phyloP scores from a whole-genome alignment of 2,329 filamentous ascomycete genomes.

The Paracoccidioides lutzii region DNA sequence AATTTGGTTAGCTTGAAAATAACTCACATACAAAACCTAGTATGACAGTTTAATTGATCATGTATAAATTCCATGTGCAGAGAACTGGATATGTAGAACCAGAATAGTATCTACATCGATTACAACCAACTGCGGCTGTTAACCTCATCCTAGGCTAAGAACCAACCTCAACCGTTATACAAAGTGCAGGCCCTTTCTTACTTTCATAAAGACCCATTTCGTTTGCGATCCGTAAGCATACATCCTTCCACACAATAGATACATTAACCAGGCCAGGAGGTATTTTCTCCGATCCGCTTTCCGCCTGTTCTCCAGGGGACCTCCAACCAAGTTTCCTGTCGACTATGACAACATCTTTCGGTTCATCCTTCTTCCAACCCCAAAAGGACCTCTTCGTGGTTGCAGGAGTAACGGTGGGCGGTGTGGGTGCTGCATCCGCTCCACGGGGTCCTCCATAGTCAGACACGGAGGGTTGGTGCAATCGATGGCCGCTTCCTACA shows the following conservation, averaged over 20 bases:
- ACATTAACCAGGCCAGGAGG: slow-evolving; percentile 18
- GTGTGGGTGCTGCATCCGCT: background rate
- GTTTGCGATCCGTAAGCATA: slow-evolving; percentile 31
- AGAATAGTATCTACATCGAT: too few relatives aligned
- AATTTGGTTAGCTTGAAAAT: too few relatives aligned
- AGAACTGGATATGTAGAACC: too few relatives aligned
- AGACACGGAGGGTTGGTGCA: slow-evolving; percentile 7
- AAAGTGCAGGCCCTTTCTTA: slow-evolving; percentile 22
- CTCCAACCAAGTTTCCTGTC: slow-evolving; percentile 23
- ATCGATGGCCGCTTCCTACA: slow-evolving; percentile 11
- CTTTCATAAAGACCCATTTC: slow-evolving; percentile 35
- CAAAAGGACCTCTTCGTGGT: slow-evolving; percentile 12
- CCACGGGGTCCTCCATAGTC: slow-evolving; percentile 1
- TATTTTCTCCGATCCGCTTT: slow-evolving; percentile 6
- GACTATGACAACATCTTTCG: slow-evolving; percentile 11
- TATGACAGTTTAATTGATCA: too few relatives aligned
- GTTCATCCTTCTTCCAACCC: slow-evolving; percentile 8
- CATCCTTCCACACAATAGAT: slow-evolving; percentile 25
- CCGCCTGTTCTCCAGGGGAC: slow-evolving; percentile 7
- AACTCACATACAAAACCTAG: too few relatives aligned
- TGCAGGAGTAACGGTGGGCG: background rate
- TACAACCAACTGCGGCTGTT: too few relatives aligned
- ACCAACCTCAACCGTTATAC: slow-evolving; percentile 21
- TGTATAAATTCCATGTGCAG: too few relatives aligned
- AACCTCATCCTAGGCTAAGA: background rate